phyloP scores from a whole-genome alignment of 805 yeast species.

The Tetrapisispora pingtungensis region DNA sequence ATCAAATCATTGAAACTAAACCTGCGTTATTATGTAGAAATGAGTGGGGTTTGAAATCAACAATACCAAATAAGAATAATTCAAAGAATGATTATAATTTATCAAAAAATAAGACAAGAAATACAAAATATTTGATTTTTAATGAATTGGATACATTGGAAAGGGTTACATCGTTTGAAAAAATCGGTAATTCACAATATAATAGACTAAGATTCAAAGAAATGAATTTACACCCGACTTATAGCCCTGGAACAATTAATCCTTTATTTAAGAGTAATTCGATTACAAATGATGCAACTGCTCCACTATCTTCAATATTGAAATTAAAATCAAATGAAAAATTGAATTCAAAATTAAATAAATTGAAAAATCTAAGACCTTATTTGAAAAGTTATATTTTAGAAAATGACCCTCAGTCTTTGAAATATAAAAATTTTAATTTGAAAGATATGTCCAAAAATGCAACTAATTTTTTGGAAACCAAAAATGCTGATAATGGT shows the following conservation, averaged over 20 bases:
- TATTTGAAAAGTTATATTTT: constrained; percentile 49
- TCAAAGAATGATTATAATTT: constrained; percentile 51
- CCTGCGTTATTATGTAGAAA: constrained; percentile 51
- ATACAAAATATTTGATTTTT: constrained; percentile 48
- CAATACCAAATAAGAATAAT: constrained; percentile 54
- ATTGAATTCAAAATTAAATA: constrained; percentile 8
- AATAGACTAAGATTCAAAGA: constrained; percentile 61
- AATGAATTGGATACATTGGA: constrained; percentile 60
- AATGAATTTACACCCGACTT: constrained; percentile 38
- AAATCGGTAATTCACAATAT: constrained; percentile 45
- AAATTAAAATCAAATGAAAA: constrained; percentile 6
- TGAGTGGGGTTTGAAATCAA: constrained; percentile 67
- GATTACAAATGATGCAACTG: constrained; percentile 7
- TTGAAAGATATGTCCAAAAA: constrained; percentile 30
- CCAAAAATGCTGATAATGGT: constrained; percentile 7
- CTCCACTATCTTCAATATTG: constrained; percentile 15
- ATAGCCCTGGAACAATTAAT: constrained; percentile 21
- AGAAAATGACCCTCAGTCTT: constrained; percentile 37
- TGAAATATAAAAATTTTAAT: constrained; percentile 21
- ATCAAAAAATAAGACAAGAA: constrained; percentile 52
- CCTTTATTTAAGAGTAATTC: constrained; percentile 26
- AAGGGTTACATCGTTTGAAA: constrained; percentile 62
- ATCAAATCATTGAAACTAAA: constrained; percentile 63
- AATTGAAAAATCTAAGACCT: constrained; percentile 32
- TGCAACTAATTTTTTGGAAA: constrained; percentile 34